These are phyloP conservation scores for Phanerodontia chrysosporium DNA, from an alignment of 768 basidiomycete species.

Conservation along the genomic window DNA sequence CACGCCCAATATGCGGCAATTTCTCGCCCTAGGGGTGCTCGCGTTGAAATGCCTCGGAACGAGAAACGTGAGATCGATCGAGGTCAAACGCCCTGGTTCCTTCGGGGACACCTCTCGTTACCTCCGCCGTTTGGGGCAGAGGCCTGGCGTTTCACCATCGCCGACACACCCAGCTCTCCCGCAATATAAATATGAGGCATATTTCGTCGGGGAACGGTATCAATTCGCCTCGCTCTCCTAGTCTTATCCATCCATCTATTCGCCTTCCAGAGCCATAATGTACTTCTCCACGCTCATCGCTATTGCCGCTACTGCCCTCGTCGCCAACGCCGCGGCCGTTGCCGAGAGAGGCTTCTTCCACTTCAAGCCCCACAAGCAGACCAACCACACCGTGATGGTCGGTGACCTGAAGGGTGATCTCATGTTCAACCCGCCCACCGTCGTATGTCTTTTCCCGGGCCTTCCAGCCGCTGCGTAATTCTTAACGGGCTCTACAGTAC, in stretches of 20 bases:
- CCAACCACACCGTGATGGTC: neutral
- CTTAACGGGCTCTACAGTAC: neutral
- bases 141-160: neutral
- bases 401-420: neutral
- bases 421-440: neutral
- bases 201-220: neutral
- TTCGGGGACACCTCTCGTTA: neutral
- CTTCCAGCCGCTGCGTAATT: neutral
- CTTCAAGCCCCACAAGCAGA: constrained; percentile 23
- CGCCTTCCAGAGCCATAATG: neutral
- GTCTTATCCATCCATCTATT: neutral
- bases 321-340: constrained; percentile 5
- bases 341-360: constrained; percentile 18
- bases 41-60: neutral
- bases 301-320: neutral
- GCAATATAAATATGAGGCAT: neutral
- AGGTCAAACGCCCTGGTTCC: neutral
- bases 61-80: neutral
- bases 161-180: neutral
- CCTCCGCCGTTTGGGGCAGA: neutral
- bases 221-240: neutral
- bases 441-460: neutral
- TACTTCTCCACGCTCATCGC: neutral
- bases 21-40: neutral
- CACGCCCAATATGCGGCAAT: neutral